Conservation (phyloP, 2,329 filamentous ascomycete genomes). For the Microdochium trichocladiopsis region DNA sequence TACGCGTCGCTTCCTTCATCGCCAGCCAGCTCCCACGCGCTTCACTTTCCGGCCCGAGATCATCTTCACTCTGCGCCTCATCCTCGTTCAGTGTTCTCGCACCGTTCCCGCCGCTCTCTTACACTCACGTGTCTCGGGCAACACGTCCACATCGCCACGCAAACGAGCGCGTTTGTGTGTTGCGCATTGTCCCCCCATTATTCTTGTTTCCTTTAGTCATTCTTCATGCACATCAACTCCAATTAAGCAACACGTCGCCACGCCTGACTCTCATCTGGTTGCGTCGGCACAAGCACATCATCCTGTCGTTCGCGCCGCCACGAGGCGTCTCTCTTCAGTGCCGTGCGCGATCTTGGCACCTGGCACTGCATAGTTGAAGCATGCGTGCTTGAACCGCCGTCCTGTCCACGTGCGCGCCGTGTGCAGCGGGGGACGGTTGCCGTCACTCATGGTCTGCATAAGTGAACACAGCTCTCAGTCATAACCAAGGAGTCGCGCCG, state of each 20-base stretch:
- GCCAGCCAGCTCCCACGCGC: background rate
- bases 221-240: background rate
- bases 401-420: background rate
- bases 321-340: too few species aligned
- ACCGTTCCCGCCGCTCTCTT: background rate
- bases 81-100: background rate
- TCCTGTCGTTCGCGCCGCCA: too few species aligned
- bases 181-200: background rate
- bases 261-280: background rate
- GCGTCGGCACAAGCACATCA: background rate
- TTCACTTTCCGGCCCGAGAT: background rate
- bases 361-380: background rate
- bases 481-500: conserved; percentile 12
- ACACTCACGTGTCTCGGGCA: background rate
- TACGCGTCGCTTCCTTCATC: conserved; percentile 5
- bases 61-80: background rate
- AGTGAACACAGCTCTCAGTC: conserved; percentile 3
- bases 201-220: background rate
- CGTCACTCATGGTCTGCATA: background rate
- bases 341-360: too few species aligned
- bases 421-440: background rate
- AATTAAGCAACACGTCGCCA: background rate
- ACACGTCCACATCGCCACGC: background rate
- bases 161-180: background rate
- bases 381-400: background rate